Base-by-base conservation (phyloP, 306 rosid genomes). In the Quercus ilex region DNA sequence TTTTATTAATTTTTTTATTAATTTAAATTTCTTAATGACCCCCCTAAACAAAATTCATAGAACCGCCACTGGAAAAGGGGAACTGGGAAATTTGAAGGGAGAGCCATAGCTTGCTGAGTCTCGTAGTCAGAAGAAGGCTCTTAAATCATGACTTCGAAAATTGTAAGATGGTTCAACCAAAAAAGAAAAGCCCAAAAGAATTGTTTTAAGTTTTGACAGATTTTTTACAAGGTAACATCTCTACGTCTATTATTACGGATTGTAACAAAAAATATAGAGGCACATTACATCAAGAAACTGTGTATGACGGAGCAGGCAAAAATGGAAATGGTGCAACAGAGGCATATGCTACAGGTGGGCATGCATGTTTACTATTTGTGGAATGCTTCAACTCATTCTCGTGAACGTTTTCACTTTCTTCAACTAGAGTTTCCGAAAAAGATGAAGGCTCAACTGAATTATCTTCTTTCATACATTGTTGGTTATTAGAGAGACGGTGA, bases 321-420 rank as follows among this genome's bases (percentile, higher is more conserved):
- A 92, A 95, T 25, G 99, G 99, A 76, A 95, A 92, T 1, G 97
- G 97, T 28, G 98, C 96, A 74, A 80, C 78, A 5, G 96, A 92
- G 73, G 97, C 94, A 81, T 90, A 90, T 21, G 99, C 91, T 35
- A 95, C 94, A 18, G 98, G 97, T 33, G 97, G 87, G 18, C 88
- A 92, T 4, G 75, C 80, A 67, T 77, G 79, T 46, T 60, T 74
- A 56, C 41, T 41, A 31, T 25, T 26, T 31, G 67, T 60, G 17
- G 77, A 51, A 33, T 26, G 79, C 83, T 57, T 88, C 33, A 46
- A 63, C 74, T 64, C 78, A 65, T 30, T 80, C 78, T 9, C 58
- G 25, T 78, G 12, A 18, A 64, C 78, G 69, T 77, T 76, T 69
- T 71, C 31, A 51, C 52, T 85, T 33, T 76, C 90, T 35, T 83